These are phyloP conservation scores for Rhodamnia rubescens DNA, from an alignment of 345 rosid species.

Conservation along the genomic window DNA sequence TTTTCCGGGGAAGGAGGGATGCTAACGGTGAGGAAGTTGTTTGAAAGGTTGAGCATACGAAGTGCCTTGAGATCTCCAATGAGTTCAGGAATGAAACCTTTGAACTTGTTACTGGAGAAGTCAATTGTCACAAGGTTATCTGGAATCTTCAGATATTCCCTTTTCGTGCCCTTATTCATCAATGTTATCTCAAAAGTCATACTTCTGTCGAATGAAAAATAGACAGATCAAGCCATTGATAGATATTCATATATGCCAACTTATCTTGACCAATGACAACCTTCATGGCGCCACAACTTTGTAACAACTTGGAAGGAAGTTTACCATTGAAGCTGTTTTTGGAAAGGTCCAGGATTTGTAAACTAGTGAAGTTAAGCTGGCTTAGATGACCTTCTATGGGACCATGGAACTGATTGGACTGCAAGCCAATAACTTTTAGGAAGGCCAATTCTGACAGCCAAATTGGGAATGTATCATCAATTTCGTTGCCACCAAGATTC, in stretches of 20 bases:
- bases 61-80: neutral
- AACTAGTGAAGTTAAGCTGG: neutral
- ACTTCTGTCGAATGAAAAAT: fast-evolving
- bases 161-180: neutral
- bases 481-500: neutral
- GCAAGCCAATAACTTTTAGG: neutral
- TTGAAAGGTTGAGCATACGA: neutral
- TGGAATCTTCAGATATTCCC: neutral
- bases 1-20: neutral
- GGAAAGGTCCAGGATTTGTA: neutral
- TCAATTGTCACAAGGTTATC: fast-evolving
- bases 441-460: neutral
- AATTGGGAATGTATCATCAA: neutral
- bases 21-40: neutral
- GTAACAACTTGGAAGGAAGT: neutral
- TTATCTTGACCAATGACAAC: neutral
- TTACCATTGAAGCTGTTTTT: neutral
- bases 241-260: neutral
- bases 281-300: neutral
- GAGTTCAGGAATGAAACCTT: neutral
- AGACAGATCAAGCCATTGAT: neutral
- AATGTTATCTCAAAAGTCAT: neutral
- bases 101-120: neutral
- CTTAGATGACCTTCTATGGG: neutral
- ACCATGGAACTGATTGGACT: neutral